Base-by-base conservation (phyloP, 1,284 basidiomycete species). In the Microbotryum violaceum region DNA sequence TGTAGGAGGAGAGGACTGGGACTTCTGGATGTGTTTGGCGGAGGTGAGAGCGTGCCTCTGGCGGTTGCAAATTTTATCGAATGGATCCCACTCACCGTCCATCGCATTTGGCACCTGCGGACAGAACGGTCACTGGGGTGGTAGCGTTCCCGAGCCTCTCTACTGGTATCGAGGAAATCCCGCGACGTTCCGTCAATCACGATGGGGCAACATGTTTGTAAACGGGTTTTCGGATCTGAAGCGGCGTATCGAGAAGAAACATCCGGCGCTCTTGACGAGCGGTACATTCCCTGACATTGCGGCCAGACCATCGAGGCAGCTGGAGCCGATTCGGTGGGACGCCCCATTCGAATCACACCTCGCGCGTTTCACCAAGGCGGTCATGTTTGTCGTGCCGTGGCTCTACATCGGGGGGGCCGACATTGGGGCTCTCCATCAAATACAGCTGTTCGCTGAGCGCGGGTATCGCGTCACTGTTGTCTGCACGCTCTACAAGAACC, bases 101-200 rank as follows among this genome's bases (percentile, higher is more conserved):
- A 21, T 12, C 6, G 21, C 31, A 5, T 16, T 29, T 42, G 1
- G 42, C 54, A 12, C n/a, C 7, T 12, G 7, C 5, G 10, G 8
- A 6, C 51, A 61, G 56, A 44, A 57, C 21, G 64, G 61, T 18
- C 44, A 56, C 27, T 66, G 64, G 64, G 64, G 64, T 25, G 64
- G 64, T 20, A 66, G 61, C 4, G 49, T 63, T 9, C 62, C 61
- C 8, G 64, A 66, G 46, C 52, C 62, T 12, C 62, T 59, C 45
- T 66, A 63, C 58, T 66, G 64, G 64, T 62, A 66, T 49, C 64
- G 64, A 18, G 52, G 54, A 3, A 66, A 66, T 37, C 61, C 62
- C 20, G 49, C 58, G 6, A 27, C 52, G 23, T 63, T 62, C 50
- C 64, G 61, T 20, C 51, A 49, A 23, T 50, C 54, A 31, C 50